Base-by-base conservation (phyloP, 2,329 filamentous ascomycete species). In the Bipolaris sorokiniana region DNA sequence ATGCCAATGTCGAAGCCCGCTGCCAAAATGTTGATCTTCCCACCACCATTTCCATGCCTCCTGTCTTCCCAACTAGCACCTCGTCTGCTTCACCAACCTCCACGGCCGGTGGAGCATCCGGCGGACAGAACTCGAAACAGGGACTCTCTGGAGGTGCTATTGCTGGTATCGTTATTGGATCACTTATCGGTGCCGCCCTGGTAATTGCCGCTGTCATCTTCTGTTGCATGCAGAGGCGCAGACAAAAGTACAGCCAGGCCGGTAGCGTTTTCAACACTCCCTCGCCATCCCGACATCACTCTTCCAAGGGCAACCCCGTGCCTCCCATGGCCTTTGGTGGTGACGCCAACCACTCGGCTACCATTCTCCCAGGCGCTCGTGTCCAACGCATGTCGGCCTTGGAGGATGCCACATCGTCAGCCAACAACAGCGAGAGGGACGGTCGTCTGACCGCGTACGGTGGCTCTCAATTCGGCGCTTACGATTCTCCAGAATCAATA, bases 321-420 rank as follows among this genome's bases (percentile, higher is more conserved):
- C 62, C 57, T 10, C 65, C 77, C 6, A 80, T 81, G 77, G 71
- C 70, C 40, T 80, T 76, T 58, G 71, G 77, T 48, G 76, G 78
- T 41, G 78, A 78, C 23, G 68, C 75, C 20, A 64, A 69, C 47
- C 70, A 53, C 67, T 72, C 62, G 68, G 68, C 77, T 15, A 61
- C 67, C 66, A 85, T 92, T 15, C 83, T 96, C 10, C 91, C 92
- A 5, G 93, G 92, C 41, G 92, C 92, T 28, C 89, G 95, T 60
- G 95, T 99, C 57, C 91, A 95, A 37, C 88, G 95, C 54, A 98
- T 99, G 95, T 93, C 94, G 37, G 95, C 95, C 33, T 78, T 99
- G 50, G 94, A 97, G 78, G 86, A 89, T 52, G 86, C 87, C 0
- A 86, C 83, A 56, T 84, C 87, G 20, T 74, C 73, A n/a, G 67